Base-by-base conservation (phyloP, 2,329 filamentous ascomycete genomes). In the Exophiala alcalophila region DNA sequence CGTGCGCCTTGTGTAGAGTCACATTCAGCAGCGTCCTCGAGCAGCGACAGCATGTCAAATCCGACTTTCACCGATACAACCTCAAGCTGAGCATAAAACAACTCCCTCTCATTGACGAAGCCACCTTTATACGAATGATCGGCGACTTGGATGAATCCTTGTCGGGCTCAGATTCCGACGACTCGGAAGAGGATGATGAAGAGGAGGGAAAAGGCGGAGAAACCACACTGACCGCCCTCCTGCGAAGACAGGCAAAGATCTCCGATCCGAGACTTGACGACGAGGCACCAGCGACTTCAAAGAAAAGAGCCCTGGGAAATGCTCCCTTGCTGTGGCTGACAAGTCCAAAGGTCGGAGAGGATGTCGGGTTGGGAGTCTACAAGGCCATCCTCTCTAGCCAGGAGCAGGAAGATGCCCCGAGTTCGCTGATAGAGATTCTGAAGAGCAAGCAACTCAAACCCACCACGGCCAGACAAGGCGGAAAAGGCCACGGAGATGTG, bases 41-140 rank as follows among this genome's bases (percentile, higher is more conserved):
- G 49, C 91, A 97, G 61, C 79, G 87, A 49, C 77, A 80, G 46
- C 92, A 98, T 65, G 81, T 87, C 44, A 85, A 86, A 57, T 95
- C 91, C 7, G 92, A 98, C 59, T 74, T 94, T 34, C 92, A 98
- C 64, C 78, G 84, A 53, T 98, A 96, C 68, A 98, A 98, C 62
- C 68, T 97, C 49, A 97, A 95, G 66, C 86, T 91, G 61, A 94
- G 87, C 69, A 69, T 95, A 43, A 81, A 87, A 32, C 86, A 86
- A 0, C 73, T 75, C 44, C 76, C 74, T 7, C 67, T 86, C 0
- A 83, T 96, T 1, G 78, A 80, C 1, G 92, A 98, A 60, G 64
- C 61, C 5, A 89, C 95, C 23, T 98, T 98, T 55, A 86, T 92
- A 61, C 86, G 83, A 61, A 74, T 96, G 5, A 74, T 97, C 5